Percentiles rank a stretch among this genome's conserved stretches.
phyloP scores from a whole-genome alignment of 768 basidiomycete genomes.

The Amanita molliuscula region DNA sequence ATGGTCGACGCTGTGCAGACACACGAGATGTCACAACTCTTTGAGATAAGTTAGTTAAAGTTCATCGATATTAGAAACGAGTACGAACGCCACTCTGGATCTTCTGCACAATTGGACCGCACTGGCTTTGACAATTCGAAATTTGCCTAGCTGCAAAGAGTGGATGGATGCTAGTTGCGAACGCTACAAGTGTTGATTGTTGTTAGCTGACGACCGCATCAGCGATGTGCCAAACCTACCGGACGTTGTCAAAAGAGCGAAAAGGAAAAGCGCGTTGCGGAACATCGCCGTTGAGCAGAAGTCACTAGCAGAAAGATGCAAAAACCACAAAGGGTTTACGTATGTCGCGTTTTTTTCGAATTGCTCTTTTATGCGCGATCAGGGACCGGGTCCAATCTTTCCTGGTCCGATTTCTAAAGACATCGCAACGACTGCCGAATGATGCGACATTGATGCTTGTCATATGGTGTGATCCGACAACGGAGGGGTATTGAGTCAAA shows the following conservation, averaged over 20 bases:
- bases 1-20: constrained; percentile 1
- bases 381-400: not conserved
- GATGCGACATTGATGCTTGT: too few relatives aligned
- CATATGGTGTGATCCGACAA: too few relatives aligned
- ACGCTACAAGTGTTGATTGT: not conserved
- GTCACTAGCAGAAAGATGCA: not conserved
- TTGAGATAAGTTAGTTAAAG: not conserved
- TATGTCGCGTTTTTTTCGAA: not conserved
- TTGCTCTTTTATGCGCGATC: not conserved
- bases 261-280: not conserved
- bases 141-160: not conserved
- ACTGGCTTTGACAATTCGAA: not conserved
- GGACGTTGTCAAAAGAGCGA: not conserved
- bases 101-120: not conserved
- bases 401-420: not conserved
- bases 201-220: not conserved
- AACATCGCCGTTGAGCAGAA: not conserved
- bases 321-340: not conserved
- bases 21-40: not conserved
- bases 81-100: not conserved
- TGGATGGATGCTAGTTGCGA: not conserved
- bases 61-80: not conserved
- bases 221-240: not conserved
- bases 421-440: not conserved
- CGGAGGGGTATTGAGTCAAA: too few relatives aligned